Conservation (phyloP, 176 grass and related monocot genomes). For the Eremochloa ophiuroides region DNA sequence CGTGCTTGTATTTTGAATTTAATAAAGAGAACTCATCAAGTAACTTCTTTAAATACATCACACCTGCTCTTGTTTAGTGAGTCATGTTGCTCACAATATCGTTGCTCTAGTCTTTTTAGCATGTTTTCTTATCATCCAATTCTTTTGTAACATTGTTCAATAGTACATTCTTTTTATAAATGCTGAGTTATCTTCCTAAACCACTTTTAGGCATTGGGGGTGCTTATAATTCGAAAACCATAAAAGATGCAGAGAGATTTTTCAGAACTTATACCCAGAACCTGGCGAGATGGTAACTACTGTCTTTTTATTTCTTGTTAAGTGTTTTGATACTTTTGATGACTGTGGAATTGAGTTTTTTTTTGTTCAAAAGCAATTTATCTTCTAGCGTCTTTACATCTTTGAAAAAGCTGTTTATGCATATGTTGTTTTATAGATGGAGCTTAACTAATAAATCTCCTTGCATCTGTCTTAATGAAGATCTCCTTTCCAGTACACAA, state of each 20-base stretch:
- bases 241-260: slow-evolving; percentile 63
- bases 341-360: background rate
- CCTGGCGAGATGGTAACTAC: slow-evolving; percentile 52
- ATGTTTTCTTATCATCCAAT: slow-evolving; percentile 10
- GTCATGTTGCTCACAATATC: background rate
- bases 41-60: slow-evolving; percentile 2
- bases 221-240: slow-evolving; percentile 89
- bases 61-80: slow-evolving; percentile 17
- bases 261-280: slow-evolving; percentile 50
- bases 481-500: background rate
- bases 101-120: background rate
- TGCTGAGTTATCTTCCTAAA: background rate
- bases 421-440: background rate
- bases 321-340: slow-evolving; percentile 2
- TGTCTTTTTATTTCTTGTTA: background rate
- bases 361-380: background rate
- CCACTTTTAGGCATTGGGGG: slow-evolving; percentile 56
- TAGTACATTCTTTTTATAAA: slow-evolving; percentile 5
- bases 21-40: background rate
- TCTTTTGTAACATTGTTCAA: slow-evolving; percentile 6
- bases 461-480: background rate
- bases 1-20: background rate
- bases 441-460: background rate
- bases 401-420: background rate
- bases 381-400: slow-evolving; percentile 8